These are phyloP conservation scores for Babesia divergens DNA, from an alignment of 169 alveolate species.

Conservation along the genomic window DNA sequence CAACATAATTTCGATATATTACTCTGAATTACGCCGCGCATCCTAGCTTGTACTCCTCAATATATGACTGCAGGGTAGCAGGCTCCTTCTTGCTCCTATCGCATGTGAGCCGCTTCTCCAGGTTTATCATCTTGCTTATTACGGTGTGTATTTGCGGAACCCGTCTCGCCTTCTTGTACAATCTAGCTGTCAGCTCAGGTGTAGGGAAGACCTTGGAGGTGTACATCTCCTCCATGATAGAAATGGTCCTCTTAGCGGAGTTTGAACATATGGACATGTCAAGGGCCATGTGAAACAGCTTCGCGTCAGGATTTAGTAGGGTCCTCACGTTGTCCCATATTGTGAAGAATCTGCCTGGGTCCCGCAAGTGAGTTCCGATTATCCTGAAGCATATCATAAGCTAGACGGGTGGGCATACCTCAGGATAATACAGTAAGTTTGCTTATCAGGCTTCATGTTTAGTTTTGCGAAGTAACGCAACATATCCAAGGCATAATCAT, in stretches of 20 bases:
- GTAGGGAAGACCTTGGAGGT: slow-evolving; percentile 74
- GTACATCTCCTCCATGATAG: slow-evolving; percentile 73
- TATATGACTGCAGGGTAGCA: slow-evolving; percentile 64
- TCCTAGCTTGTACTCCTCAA: slow-evolving; percentile 64
- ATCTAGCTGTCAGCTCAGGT: slow-evolving; percentile 66
- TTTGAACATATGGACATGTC: slow-evolving; percentile 58
- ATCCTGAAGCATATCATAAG: slow-evolving; percentile 10
- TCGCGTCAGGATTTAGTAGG: slow-evolving; percentile 13
- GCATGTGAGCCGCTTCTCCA: slow-evolving; percentile 68
- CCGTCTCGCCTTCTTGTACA: slow-evolving; percentile 77
- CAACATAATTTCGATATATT: neutral
- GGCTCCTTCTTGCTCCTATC: slow-evolving; percentile 58
- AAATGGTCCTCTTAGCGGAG: slow-evolving; percentile 67
- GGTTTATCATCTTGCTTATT: slow-evolving; percentile 57
- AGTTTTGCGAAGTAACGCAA: slow-evolving; percentile 69
- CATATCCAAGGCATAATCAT: slow-evolving; percentile 80
- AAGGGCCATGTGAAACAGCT: slow-evolving; percentile 63
- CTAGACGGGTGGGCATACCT: slow-evolving; percentile 18
- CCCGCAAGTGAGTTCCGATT: slow-evolving; percentile 54
- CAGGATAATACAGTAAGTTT: slow-evolving; percentile 59
- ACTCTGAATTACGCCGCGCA: neutral
- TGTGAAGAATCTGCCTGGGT: slow-evolving; percentile 68
- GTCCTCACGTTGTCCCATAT: slow-evolving; percentile 51
- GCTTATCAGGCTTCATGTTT: slow-evolving; percentile 43
- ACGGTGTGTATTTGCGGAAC: slow-evolving; percentile 74